phyloP scores from a whole-genome alignment of 78 protist genomes.

The Polysphondylium violaceum region DNA sequence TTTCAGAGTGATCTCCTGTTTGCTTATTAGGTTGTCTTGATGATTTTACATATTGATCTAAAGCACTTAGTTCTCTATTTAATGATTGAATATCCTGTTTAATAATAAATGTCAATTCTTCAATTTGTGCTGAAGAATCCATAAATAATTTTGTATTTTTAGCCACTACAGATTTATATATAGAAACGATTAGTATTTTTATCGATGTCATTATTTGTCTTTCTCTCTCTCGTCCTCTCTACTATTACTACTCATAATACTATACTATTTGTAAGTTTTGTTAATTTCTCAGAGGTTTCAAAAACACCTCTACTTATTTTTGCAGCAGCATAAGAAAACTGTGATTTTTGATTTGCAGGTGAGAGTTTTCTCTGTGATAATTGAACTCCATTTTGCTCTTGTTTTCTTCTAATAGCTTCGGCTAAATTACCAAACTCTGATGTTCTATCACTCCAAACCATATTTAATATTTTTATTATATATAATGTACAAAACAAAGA shows the following conservation, averaged over 20 bases:
- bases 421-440: slow-evolving; percentile 65
- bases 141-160: slow-evolving; percentile 59
- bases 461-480: too few relatives aligned
- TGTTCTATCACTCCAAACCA: slow-evolving; percentile 64
- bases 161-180: slow-evolving; percentile 44
- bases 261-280: slow-evolving; percentile 64
- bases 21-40: slow-evolving; percentile 66
- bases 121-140: slow-evolving; percentile 72
- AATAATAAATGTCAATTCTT: slow-evolving; percentile 59
- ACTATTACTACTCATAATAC: not conserved
- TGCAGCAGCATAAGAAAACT: slow-evolving; percentile 61
- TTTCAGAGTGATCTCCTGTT: slow-evolving; percentile 74
- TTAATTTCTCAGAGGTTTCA: slow-evolving; percentile 69
- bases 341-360: slow-evolving; percentile 15
- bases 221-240: not conserved
- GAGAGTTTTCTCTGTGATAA: not conserved
- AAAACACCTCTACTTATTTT: slow-evolving; percentile 67
- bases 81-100: slow-evolving; percentile 75
- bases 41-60: slow-evolving; percentile 33
- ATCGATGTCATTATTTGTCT: not conserved
- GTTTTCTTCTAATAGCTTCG: slow-evolving; percentile 51
- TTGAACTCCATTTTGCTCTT: slow-evolving; percentile 37
- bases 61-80: slow-evolving; percentile 33
- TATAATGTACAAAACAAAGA: too few relatives aligned
- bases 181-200: not conserved